These are phyloP conservation scores for Nitzschia sp. DNA, from an alignment of 108 stramenopile genomes.

Conservation along the genomic window DNA sequence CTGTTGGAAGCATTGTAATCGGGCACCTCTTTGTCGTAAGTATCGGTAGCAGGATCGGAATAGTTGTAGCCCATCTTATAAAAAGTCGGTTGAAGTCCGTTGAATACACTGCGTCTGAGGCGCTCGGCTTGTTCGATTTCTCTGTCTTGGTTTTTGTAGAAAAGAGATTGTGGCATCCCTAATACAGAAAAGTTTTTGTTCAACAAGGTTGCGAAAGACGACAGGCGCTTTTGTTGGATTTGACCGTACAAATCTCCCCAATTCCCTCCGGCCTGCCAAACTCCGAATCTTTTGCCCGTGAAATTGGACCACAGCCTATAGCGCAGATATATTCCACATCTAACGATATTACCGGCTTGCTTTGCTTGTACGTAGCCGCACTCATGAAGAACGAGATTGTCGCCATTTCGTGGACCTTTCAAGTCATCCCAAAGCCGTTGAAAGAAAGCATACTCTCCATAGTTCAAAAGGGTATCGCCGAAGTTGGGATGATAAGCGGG, in stretches of 20 bases:
- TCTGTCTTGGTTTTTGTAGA: conserved; percentile 8
- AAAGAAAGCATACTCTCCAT: conserved; percentile 20
- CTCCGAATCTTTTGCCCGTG: conserved; percentile 7
- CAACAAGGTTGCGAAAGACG: conserved; percentile 22
- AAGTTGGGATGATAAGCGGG: conserved; percentile 42
- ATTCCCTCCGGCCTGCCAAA: conserved; percentile 51
- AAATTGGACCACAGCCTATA: neutral
- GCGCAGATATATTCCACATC: neutral
- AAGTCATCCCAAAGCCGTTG: neutral
- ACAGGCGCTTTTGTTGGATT: conserved; percentile 22
- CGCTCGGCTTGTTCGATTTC: neutral
- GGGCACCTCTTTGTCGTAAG: neutral
- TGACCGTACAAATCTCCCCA: conserved; percentile 42
- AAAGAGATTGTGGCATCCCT: conserved; percentile 41
- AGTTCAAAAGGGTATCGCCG: conserved; percentile 32
- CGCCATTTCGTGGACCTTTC: neutral
- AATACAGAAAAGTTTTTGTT: conserved; percentile 26
- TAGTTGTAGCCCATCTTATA: too few species aligned
- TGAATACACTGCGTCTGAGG: neutral
- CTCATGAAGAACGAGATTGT: neutral
- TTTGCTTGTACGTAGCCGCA: conserved; percentile 21
- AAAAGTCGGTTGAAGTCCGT: neutral
- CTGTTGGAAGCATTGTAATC: neutral
- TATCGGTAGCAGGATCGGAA: too few species aligned
- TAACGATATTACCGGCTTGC: neutral